These are phyloP conservation scores for Sicyos baderoa DNA, from an alignment of 306 rosid species.

Conservation along the genomic window DNA sequence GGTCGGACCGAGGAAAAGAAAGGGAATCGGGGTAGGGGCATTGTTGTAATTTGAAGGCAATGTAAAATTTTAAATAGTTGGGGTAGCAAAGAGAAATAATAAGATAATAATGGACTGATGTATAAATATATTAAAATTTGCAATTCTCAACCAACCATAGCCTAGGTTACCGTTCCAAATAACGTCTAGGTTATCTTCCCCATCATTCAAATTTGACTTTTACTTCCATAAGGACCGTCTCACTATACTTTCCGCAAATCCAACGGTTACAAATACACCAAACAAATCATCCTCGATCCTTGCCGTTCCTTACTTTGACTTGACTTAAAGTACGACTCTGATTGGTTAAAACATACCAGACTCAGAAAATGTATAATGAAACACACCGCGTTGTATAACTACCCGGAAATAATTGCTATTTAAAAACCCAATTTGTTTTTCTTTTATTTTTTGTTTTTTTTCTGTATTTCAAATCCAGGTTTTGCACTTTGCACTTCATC, in stretches of 20 bases:
- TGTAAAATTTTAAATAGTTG: not conserved
- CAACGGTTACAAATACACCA: not conserved
- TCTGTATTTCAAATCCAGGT: constrained; percentile 14
- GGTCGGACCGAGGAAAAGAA: no score
- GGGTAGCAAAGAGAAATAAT: not conserved
- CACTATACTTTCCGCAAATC: not conserved
- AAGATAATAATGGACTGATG: not conserved
- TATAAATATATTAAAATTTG: constrained; percentile 1
- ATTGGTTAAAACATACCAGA: not conserved
- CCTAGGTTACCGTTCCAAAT: constrained; percentile 4
- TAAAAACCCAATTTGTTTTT: not conserved
- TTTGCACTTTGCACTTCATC: not conserved
- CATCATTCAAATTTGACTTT: constrained; percentile 14
- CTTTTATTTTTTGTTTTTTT: not conserved
- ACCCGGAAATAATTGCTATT: constrained; percentile 2
- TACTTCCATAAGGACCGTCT: not conserved
- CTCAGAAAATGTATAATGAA: not conserved
- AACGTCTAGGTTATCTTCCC: constrained; percentile 14
- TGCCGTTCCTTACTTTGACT: not conserved
- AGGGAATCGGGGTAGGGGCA: not conserved
- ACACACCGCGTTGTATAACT: not conserved
- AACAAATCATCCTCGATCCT: not conserved
- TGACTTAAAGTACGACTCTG: not conserved
- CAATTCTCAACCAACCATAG: constrained; percentile 4
- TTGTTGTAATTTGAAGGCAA: not conserved